Evolutionary conservation across 164 flowering plant genomes (phyloP).

Genomic region (Vitis rupestris): DNA sequence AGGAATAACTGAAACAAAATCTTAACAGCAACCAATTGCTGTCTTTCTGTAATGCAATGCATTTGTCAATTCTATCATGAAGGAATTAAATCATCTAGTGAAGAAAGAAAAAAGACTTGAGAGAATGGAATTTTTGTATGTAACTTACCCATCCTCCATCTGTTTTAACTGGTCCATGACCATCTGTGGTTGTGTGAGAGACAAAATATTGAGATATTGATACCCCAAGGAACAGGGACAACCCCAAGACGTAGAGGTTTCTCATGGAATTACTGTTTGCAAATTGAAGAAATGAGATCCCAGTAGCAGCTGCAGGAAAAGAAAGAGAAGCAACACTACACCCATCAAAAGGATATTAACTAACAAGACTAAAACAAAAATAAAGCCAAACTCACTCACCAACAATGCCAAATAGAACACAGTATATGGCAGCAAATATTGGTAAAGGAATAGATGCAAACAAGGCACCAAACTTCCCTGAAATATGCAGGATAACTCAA

Average conservation of each 20-base stretch:
- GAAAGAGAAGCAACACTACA: background rate
- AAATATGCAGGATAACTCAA: background rate
- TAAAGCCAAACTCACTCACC: constrained; percentile 47
- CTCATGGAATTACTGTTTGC: constrained; percentile 78
- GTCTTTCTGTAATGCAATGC: too few species aligned
- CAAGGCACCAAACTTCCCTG: constrained; percentile 97
- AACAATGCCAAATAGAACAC: constrained; percentile 82
- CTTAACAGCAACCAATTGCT: too few species aligned
- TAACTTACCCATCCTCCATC: constrained; percentile 80
- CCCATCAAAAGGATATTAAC: background rate
- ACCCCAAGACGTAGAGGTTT: constrained; percentile 76
- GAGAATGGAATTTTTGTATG: background rate
- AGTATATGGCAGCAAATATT: constrained; percentile 90
- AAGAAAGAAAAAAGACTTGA: background rate
- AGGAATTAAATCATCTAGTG: background rate
- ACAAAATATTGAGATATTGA: constrained; percentile 84
- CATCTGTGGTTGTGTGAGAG: constrained; percentile 35
- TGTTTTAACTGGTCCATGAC: constrained; percentile 76
- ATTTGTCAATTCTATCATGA: background rate
- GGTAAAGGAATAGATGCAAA: constrained; percentile 95
- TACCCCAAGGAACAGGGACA: constrained; percentile 80
- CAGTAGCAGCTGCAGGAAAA: constrained; percentile 64
- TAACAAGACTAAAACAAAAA: constrained; percentile 1
- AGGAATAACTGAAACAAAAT: too few species aligned
- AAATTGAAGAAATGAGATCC: constrained; percentile 84